phyloP scores from a whole-genome alignment of 495 filamentous ascomycete species.

The Articulospora tetracladia region DNA sequence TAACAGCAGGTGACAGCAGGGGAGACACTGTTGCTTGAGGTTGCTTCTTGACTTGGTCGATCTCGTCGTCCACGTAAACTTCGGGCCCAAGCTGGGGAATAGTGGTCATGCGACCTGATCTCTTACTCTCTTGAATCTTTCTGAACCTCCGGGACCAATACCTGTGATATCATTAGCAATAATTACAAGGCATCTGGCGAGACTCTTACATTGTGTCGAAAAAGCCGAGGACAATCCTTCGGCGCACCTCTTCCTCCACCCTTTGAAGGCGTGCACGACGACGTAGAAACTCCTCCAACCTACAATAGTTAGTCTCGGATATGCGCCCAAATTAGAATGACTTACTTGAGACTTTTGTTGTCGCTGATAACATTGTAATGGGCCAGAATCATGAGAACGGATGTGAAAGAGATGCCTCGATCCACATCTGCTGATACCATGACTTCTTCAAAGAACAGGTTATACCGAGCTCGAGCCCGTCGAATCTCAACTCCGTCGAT shows the following conservation, averaged over 20 bases:
- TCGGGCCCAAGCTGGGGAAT: conserved; percentile 82
- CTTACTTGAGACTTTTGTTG: conserved; percentile 84
- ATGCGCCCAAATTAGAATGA: background rate
- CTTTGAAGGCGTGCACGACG: conserved; percentile 86
- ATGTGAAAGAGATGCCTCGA: conserved; percentile 86
- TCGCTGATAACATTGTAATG: conserved; percentile 99
- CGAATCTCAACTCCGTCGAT: conserved; percentile 76
- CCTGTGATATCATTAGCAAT: conserved; percentile 28
- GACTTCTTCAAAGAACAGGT: conserved; percentile 93
- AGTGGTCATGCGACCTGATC: conserved; percentile 66
- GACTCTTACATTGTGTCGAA: conserved; percentile 77
- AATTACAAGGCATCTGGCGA: background rate
- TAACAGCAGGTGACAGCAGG: conserved; percentile 20
- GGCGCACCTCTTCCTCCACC: conserved; percentile 91
- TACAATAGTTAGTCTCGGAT: conserved; percentile 27
- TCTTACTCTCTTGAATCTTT: conserved; percentile 61
- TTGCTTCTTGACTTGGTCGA: conserved; percentile 21
- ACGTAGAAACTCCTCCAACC: conserved; percentile 90
- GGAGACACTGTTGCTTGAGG: conserved; percentile 7
- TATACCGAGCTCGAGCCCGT: conserved; percentile 70
- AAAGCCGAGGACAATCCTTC: conserved; percentile 87
- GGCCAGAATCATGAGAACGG: conserved; percentile 93
- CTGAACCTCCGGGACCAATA: conserved; percentile 84
- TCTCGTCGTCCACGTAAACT: conserved; percentile 75
- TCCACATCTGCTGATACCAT: conserved; percentile 88